phyloP scores from a whole-genome alignment of 257 asterid species.

The Lavandula angustifolia region DNA sequence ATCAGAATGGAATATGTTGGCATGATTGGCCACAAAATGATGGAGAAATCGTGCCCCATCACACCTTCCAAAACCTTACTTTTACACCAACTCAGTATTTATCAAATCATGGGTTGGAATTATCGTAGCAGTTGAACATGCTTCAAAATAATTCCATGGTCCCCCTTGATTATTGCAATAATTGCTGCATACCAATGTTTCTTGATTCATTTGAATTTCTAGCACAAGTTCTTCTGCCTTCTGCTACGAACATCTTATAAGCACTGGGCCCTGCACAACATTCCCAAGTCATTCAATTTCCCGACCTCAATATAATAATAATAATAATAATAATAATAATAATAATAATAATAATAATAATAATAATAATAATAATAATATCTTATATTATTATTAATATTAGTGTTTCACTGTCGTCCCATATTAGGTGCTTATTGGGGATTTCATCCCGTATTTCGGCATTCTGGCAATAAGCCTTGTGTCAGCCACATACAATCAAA shows the following conservation, averaged over 20 bases:
- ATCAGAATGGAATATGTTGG: conserved; percentile 25
- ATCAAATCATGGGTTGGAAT: conserved; percentile 20
- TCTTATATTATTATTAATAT: too few relatives aligned
- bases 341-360: too few relatives aligned
- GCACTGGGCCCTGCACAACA: background rate
- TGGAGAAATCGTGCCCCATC: conserved; percentile 29
- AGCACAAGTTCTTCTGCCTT: too few relatives aligned
- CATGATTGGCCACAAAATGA: conserved; percentile 30
- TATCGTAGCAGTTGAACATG: conserved; percentile 19
- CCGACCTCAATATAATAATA: background rate
- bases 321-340: too few relatives aligned
- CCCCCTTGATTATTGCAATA: background rate
- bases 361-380: too few relatives aligned
- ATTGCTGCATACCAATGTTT: background rate
- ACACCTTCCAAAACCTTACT: background rate
- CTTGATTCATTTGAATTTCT: background rate
- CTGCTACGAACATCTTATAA: background rate
- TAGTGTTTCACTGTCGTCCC: too few relatives aligned
- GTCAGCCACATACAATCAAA: background rate
- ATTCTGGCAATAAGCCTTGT: too few relatives aligned
- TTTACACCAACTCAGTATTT: background rate
- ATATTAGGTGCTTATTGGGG: too few relatives aligned
- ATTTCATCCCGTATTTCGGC: background rate
- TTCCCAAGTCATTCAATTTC: background rate
- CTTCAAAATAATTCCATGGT: conserved; percentile 26